Conservation (phyloP, 163 green algal species). For the Coccomyxa subellipsoidea region DNA sequence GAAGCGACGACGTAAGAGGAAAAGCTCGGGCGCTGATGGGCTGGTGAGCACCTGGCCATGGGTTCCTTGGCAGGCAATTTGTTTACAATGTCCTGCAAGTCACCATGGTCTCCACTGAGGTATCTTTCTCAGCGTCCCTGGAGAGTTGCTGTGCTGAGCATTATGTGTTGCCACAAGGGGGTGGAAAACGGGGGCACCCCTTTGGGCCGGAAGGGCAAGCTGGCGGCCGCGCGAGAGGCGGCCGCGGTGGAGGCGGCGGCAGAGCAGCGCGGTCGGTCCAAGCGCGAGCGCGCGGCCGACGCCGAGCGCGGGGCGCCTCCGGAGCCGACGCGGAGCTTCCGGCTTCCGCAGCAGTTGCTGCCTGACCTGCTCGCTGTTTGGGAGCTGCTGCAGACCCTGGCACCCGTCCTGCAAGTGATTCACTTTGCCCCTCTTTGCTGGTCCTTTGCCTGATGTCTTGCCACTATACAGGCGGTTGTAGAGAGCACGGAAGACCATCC, state of each 20-base stretch:
- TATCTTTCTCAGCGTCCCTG: too few species aligned
- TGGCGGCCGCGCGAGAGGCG: not conserved
- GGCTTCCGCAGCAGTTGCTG: conserved; percentile 43
- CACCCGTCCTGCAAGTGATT: not conserved
- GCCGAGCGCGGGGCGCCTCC: conserved; percentile 33
- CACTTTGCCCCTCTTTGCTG: too few species aligned
- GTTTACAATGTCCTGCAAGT: not conserved
- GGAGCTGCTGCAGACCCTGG: conserved; percentile 53
- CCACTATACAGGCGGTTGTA: too few species aligned
- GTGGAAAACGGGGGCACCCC: not conserved
- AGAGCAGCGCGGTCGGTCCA: too few species aligned
- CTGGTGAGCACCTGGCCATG: not conserved
- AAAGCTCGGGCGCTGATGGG: not conserved
- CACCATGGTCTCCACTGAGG: not conserved
- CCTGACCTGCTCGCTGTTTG: conserved; percentile 57
- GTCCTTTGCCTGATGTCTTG: too few species aligned
- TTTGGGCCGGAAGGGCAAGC: not conserved
- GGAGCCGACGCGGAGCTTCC: conserved; percentile 26
- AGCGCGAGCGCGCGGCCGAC: conserved; percentile 28
- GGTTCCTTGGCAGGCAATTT: not conserved
- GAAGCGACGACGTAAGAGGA: not conserved
- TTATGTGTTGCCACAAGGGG: not conserved
- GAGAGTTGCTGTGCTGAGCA: not conserved
- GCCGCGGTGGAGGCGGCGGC: conserved; percentile 3
- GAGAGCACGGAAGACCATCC: too few species aligned